These are phyloP conservation scores for Xylariales sp. DNA, from an alignment of 2,329 filamentous ascomycete species.

Conservation along the genomic window DNA sequence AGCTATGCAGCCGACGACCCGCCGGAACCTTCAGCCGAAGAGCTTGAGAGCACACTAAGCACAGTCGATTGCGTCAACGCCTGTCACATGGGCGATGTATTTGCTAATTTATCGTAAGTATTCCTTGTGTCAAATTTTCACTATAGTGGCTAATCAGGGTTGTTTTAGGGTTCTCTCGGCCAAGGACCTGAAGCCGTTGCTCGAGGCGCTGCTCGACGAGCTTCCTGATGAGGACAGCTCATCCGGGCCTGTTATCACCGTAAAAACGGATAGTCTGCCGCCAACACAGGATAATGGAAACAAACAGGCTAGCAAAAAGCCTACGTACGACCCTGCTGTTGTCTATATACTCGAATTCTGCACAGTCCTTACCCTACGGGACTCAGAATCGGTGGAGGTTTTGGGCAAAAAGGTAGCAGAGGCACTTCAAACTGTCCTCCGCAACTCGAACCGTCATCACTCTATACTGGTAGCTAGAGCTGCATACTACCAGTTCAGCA, in stretches of 20 bases:
- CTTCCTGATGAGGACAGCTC: constrained; percentile 79
- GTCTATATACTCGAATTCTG: constrained; percentile 91
- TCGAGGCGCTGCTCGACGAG: constrained; percentile 72
- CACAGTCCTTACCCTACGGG: constrained; percentile 74
- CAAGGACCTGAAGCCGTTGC: constrained; percentile 54
- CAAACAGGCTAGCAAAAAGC: constrained; percentile 47
- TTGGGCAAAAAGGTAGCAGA: constrained; percentile 79
- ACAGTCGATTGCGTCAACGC: constrained; percentile 92
- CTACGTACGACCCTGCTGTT: constrained; percentile 77
- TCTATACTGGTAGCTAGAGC: constrained; percentile 78
- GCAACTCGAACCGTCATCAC: constrained; percentile 75
- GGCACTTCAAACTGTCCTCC: constrained; percentile 73
- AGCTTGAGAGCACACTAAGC: constrained; percentile 90
- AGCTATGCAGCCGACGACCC: constrained; percentile 98
- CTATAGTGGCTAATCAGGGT: constrained; percentile 10
- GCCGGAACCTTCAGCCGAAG: constrained; percentile 94
- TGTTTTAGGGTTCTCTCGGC: constrained; percentile 55
- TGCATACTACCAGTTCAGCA: constrained; percentile 78
- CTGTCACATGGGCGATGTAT: constrained; percentile 78
- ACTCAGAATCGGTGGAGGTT: constrained; percentile 65
- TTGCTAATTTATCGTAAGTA: constrained; percentile 77
- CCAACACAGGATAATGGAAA: constrained; percentile 57
- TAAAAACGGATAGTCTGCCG: constrained; percentile 78
- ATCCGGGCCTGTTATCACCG: constrained; percentile 71
- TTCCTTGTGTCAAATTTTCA: background rate